A percentile compares a stretch with the other conserved stretches of the same genome.
Evolutionary conservation across 768 basidiomycete species (phyloP).

Genomic region (Amanita muscaria): DNA sequence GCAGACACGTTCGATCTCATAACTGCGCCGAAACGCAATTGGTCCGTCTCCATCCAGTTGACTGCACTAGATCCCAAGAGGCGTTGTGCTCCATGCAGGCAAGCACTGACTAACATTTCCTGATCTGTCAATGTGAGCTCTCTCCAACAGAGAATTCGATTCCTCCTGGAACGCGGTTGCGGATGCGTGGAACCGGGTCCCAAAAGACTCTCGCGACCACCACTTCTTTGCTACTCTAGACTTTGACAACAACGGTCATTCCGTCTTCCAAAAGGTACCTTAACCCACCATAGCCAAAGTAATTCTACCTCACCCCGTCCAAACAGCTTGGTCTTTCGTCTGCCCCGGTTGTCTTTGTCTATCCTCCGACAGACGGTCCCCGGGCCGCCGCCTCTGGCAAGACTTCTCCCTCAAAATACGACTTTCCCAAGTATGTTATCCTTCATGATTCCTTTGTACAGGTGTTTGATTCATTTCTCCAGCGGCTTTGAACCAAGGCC

Average conservation of each 20-base stretch:
- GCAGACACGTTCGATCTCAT: conserved; percentile 69
- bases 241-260: conserved; percentile 68
- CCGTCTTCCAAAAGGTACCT: conserved; percentile 72
- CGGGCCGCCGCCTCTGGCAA: conserved; percentile 51
- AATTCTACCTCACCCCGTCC: conserved; percentile 1
- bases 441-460: neutral
- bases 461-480: conserved; percentile 4
- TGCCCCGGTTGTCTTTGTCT: conserved; percentile 78
- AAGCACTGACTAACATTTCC: conserved; percentile 22
- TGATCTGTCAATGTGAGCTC: neutral
- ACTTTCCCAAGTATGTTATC: conserved; percentile 63
- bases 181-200: conserved; percentile 66
- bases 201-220: conserved; percentile 52
- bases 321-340: conserved; percentile 71
- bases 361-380: conserved; percentile 65
- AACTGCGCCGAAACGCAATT: conserved; percentile 66
- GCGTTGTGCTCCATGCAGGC: conserved; percentile 92
- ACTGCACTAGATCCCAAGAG: conserved; percentile 79
- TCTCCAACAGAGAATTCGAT: conserved; percentile 63
- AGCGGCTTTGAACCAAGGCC: conserved; percentile 75
- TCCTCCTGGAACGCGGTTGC: conserved; percentile 78
- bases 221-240: conserved; percentile 94
- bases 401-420: conserved; percentile 54
- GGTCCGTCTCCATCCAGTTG: conserved; percentile 81
- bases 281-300: neutral